Conservation (phyloP, 371 early-diverging fungal genomes). For the Thermomucor indicae-seudaticae region DNA sequence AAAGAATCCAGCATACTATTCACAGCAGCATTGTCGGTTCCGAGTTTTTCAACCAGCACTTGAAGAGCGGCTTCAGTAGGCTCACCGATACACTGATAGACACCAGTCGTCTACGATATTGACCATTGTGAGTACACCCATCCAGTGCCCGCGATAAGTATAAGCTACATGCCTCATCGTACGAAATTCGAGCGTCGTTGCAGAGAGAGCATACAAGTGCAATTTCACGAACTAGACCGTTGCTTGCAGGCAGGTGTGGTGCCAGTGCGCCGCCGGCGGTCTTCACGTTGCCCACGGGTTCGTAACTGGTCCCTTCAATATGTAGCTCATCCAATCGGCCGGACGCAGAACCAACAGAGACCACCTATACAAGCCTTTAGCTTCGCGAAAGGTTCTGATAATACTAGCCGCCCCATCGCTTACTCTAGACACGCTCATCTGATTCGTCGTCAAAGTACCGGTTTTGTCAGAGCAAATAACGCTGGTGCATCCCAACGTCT, state of each 20-base stretch:
- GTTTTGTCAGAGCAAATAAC: conserved; percentile 99
- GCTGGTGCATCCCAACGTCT: conserved; percentile 95
- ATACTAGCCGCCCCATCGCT: neutral
- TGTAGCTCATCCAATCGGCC: conserved; percentile 61
- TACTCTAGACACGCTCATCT: conserved; percentile 88
- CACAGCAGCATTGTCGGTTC: conserved; percentile 61
- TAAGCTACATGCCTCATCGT: conserved; percentile 50
- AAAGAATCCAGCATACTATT: conserved; percentile 55
- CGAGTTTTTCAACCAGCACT: conserved; percentile 91
- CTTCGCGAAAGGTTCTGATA: neutral
- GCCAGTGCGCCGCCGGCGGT: conserved; percentile 41
- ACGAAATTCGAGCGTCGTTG: conserved; percentile 86
- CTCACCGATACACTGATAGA: conserved; percentile 83
- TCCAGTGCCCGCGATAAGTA: neutral
- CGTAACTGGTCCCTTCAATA: conserved; percentile 83
- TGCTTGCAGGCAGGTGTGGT: conserved; percentile 44
- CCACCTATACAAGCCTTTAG: conserved; percentile 15
- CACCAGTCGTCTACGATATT: conserved; percentile 31
- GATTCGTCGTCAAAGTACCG: conserved; percentile 98
- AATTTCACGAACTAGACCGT: conserved; percentile 64
- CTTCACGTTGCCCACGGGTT: conserved; percentile 72
- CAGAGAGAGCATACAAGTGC: conserved; percentile 84
- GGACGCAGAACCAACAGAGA: conserved; percentile 31
- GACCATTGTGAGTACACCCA: neutral
- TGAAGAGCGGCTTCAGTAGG: conserved; percentile 98